Percentiles rank a stretch among this genome's conserved stretches.
Conservation (phyloP, 352 stramenopile genomes). For the Phytophthora melonis region DNA sequence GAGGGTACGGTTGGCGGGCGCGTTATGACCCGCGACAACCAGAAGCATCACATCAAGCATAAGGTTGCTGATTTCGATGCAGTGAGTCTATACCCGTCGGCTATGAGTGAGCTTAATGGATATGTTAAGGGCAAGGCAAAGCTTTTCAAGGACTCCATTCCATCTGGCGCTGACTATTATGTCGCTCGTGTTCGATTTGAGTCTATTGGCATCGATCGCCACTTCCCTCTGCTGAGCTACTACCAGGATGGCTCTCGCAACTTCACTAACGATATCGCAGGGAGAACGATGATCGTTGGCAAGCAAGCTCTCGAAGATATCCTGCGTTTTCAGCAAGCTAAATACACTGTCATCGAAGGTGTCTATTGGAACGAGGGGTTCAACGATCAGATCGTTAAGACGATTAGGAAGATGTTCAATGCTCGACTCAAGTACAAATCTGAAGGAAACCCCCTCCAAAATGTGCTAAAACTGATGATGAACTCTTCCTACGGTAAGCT, state of each 20-base stretch:
- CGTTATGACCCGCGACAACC: conserved; percentile 14
- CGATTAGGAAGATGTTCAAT: not conserved
- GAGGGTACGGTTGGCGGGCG: conserved; percentile 7
- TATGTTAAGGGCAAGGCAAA: not conserved
- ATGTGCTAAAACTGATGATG: conserved; percentile 20
- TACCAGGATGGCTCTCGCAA: not conserved
- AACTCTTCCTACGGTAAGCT: conserved; percentile 13
- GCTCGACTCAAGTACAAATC: conserved; percentile 8
- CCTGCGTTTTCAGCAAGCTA: too few species aligned
- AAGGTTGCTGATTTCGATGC: conserved; percentile 11
- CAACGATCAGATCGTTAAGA: conserved; percentile 1
- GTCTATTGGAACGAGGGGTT: conserved; percentile 20
- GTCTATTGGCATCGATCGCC: conserved; percentile 1
- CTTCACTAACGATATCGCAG: not conserved
- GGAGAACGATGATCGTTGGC: not conserved
- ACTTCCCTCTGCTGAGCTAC: conserved; percentile 7
- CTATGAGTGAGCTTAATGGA: conserved; percentile 2
- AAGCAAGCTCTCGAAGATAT: not conserved
- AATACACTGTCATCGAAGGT: conserved; percentile 5
- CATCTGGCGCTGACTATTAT: conserved; percentile 11
- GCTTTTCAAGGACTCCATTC: conserved; percentile 1
- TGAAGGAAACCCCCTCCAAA: conserved; percentile 4
- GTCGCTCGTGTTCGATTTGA: conserved; percentile 1
- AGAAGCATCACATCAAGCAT: conserved; percentile 9
- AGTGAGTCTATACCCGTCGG: conserved; percentile 12